phyloP scores from a whole-genome alignment of 176 grass and related monocot species.

The Musa acuminata region DNA sequence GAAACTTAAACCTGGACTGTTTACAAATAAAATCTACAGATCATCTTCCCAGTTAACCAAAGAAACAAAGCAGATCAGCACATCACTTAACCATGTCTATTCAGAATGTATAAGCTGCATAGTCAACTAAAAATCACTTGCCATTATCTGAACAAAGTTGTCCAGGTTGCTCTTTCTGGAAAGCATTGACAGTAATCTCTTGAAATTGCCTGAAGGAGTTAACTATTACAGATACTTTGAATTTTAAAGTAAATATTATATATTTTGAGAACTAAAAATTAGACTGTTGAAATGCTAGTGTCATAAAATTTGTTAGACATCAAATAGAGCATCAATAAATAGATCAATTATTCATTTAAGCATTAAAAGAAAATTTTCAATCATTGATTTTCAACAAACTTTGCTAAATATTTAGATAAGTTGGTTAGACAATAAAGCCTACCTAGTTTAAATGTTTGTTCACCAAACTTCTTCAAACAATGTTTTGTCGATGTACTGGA shows the following conservation, averaged over 20 bases:
- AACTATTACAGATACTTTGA: not conserved
- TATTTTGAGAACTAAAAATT: not conserved
- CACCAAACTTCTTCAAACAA: too few species aligned
- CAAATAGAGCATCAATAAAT: too few species aligned
- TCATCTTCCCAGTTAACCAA: not conserved
- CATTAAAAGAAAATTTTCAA: too few species aligned
- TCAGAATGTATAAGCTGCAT: not conserved
- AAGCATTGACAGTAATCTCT: constrained; percentile 26
- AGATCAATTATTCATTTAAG: too few species aligned
- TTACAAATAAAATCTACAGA: not conserved
- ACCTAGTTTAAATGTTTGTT: too few species aligned
- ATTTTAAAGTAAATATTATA: not conserved
- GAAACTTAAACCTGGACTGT: not conserved
- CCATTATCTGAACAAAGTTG: constrained; percentile 27
- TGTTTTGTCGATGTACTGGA: too few species aligned
- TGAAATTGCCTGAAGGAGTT: constrained; percentile 56
- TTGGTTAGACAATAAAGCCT: too few species aligned
- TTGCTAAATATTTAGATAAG: too few species aligned
- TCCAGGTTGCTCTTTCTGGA: constrained; percentile 13
- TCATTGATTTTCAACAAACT: too few species aligned
- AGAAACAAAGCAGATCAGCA: not conserved
- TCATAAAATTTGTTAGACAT: too few species aligned
- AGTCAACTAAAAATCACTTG: not conserved
- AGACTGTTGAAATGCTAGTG: too few species aligned
- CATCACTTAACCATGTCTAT: not conserved